Base-by-base conservation (phyloP, 2,329 filamentous ascomycete genomes). In the Knufia petricola region DNA sequence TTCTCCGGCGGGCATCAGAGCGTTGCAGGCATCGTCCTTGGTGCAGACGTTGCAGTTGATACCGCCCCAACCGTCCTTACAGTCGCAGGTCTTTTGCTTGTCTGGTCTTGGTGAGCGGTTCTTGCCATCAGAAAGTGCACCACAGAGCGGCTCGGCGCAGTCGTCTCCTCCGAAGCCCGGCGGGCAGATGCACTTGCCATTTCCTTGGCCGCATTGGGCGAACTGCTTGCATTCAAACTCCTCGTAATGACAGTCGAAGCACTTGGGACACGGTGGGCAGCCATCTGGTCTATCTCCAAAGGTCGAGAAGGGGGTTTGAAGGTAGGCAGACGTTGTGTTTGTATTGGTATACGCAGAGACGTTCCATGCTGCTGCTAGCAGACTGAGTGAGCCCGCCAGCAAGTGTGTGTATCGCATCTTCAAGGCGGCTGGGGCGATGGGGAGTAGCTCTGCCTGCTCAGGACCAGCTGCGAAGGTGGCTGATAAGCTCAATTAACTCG, bases 41-140 rank as follows among this genome's bases (percentile, higher is more conserved):
- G 84, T 81, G 68, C 92, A 98, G 49, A 98, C 87, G 61, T 92
- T 98, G 78, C 92, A 98, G 72, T 98, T 98, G 69, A 98, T 90
- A 55, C 92, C 92, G 34, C 79, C 79, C 92, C 92, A 98, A 49
- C 92, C 92, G 31, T 94, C 85, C 62, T 89, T 84, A 66, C 92
- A 98, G 36, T 87, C 72, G 69, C 92, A 98, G 6, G 44, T 38
- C 24, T 19, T 30, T 26, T 55, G 46, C 23, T 57, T 52, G 54
- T 79, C 81, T 46, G 79, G 71, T 62, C 92, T 79, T 63, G 86
- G 82, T 19, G 82, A 78, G 58, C 92, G 78, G 60, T 96, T 81
- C 57, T 77, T 76, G 55, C 88, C 89, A 59, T 87, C 83, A 32
- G 85, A 79, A 34, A 95, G 74, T 31, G 89, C 92, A 50, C 90